Percentiles rank a stretch among this genome's conserved stretches.
Conservation (phyloP, 768 basidiomycete genomes). For the Tricholoma matsutake region DNA sequence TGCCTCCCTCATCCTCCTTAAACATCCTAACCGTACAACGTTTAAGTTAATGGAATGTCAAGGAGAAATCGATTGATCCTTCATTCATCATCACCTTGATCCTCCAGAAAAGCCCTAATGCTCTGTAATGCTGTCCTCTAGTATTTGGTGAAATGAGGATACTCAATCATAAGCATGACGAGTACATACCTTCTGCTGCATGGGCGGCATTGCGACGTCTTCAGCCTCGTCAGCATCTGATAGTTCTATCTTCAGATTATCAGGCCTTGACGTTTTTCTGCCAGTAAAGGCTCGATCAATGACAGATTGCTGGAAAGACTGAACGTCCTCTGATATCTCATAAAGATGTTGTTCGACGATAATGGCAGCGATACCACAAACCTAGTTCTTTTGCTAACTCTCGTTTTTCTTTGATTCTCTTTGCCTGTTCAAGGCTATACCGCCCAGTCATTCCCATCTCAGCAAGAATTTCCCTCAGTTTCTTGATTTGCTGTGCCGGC, state of each 20-base stretch:
- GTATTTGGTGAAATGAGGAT: slow-evolving; percentile 22
- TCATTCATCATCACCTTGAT: slow-evolving; percentile 68
- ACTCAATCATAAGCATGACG: neutral
- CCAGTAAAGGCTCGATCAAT: slow-evolving; percentile 28
- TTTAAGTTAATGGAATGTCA: neutral
- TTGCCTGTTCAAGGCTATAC: slow-evolving; percentile 79
- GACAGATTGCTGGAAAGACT: slow-evolving; percentile 59
- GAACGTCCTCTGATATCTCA: slow-evolving; percentile 61
- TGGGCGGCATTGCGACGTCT: slow-evolving; percentile 27
- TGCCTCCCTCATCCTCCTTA: too few relatives aligned
- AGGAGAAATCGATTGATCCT: slow-evolving; percentile 2
- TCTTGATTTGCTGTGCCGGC: slow-evolving; percentile 60
- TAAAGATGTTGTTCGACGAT: neutral
- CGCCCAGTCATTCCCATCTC: slow-evolving; percentile 82
- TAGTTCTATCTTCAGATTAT: slow-evolving; percentile 16
- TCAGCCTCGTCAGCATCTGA: slow-evolving; percentile 31
- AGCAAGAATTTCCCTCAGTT: slow-evolving; percentile 58
- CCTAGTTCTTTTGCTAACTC: slow-evolving; percentile 79
- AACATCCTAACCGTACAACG: too few relatives aligned
- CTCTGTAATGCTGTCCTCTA: slow-evolving; percentile 36
- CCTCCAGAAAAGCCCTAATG: slow-evolving; percentile 69
- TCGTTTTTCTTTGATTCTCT: slow-evolving; percentile 63
- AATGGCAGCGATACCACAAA: slow-evolving; percentile 31
- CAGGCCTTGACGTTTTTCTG: slow-evolving; percentile 21
- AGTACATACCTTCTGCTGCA: neutral